Conservation (phyloP, 2,329 filamentous ascomycete genomes). For the Stachybotrys chartarum region DNA sequence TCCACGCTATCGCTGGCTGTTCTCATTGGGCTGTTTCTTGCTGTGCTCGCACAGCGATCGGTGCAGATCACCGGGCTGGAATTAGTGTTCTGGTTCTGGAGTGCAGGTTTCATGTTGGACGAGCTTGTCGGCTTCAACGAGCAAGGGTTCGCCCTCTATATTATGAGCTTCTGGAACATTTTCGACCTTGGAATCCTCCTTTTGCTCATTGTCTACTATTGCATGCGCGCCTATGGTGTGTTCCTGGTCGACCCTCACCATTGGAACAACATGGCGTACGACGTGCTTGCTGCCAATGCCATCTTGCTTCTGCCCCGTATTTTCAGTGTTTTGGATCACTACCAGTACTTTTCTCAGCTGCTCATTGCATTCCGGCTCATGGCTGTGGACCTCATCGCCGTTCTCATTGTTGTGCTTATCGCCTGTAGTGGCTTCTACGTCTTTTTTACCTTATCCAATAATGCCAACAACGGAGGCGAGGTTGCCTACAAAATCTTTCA, state of each 20-base stretch:
- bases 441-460: conserved; percentile 78
- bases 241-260: conserved; percentile 68
- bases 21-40: conserved; percentile 76
- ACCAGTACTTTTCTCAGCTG: conserved; percentile 91
- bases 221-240: conserved; percentile 80
- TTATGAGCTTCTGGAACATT: conserved; percentile 97
- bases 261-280: conserved; percentile 81
- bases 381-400: conserved; percentile 80
- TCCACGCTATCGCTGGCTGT: conserved; percentile 83
- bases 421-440: conserved; percentile 93
- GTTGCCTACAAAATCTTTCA: conserved; percentile 92
- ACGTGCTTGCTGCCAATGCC: conserved; percentile 87
- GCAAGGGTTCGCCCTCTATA: conserved; percentile 91
- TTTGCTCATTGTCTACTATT: conserved; percentile 82
- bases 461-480: conserved; percentile 59
- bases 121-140: conserved; percentile 95
- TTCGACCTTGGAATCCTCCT: conserved; percentile 88
- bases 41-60: conserved; percentile 70
- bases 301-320: conserved; percentile 84
- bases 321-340: conserved; percentile 90
- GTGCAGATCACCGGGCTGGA: conserved; percentile 77
- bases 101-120: conserved; percentile 92
- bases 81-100: conserved; percentile 95
- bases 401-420: conserved; percentile 78
- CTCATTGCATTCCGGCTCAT: conserved; percentile 92